phyloP scores from a whole-genome alignment of 305 asterid species.

The Coffea humblotiana region DNA sequence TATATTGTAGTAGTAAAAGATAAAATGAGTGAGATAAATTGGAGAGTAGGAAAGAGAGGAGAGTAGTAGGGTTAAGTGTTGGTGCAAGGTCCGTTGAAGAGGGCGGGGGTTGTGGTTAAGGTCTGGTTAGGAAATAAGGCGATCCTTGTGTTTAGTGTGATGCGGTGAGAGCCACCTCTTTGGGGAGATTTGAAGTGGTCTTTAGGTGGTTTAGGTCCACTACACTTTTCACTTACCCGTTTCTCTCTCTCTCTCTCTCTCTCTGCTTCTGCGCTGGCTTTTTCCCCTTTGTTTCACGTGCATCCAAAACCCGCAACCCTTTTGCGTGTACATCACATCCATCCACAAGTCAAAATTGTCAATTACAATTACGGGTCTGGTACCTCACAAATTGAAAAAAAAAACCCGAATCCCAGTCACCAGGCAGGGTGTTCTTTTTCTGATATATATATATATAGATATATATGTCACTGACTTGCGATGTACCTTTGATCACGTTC shows the following conservation, averaged over 20 bases:
- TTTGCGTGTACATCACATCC: background rate
- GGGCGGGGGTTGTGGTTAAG: slow-evolving; percentile 14
- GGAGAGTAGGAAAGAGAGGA: background rate
- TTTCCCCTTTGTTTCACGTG: background rate
- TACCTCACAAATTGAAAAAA: background rate
- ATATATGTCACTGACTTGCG: too few relatives aligned
- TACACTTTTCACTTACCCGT: slow-evolving; percentile 13
- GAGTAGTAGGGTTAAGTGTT: background rate
- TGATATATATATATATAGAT: too few relatives aligned
- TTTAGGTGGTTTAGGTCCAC: slow-evolving; percentile 4
- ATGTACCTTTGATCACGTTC: too few relatives aligned
- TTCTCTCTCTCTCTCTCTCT: background rate
- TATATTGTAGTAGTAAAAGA: background rate
- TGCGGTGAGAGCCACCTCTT: background rate
- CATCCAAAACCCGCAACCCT: background rate
- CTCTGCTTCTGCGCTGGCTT: background rate
- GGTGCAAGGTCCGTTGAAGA: background rate
- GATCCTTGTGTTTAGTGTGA: slow-evolving; percentile 5
- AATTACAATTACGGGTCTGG: background rate
- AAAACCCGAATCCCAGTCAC: background rate
- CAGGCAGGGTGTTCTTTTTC: too few relatives aligned
- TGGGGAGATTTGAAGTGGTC: slow-evolving; percentile 15
- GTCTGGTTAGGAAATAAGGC: slow-evolving; percentile 17
- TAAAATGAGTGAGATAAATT: background rate
- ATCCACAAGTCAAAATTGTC: background rate